Evolutionary conservation across 1,284 basidiomycete genomes (phyloP), one percentile per base, ranked within the genome.

Genomic region (Omphalotus olearius): DNA sequence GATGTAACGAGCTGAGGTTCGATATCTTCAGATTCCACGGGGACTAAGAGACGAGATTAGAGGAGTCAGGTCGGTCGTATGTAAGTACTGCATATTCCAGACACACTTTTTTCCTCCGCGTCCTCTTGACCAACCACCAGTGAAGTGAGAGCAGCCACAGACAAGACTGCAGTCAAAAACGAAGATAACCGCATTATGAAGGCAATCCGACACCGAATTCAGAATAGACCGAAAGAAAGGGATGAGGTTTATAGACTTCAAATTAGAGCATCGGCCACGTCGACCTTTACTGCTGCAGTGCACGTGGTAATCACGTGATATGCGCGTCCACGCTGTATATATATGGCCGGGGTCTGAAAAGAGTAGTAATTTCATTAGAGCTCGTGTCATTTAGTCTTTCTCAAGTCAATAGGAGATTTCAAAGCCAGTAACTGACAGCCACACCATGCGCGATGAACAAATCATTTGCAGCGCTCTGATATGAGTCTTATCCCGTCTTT

Each of bases 1-100:
- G 78, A 70, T 28, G 83, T 81, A 50, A 77, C 57, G 50, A 94
- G 26, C 16, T 41, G 36, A 41, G 30, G 44, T 37, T 47, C 51
- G 7, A 17, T 16, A n/a, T 47, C 51, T 38, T 52, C 51, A 14
- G 16, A 17, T 25, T 51, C 51, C 23, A 47, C 16, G 11, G 36
- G 26, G 17, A 52, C 51, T 52, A 39, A n/a, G n/a, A 10, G 17
- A 4, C 23, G 23, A 23, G 23, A 43, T 23, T 33, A 33, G 13
- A 28, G 26, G 26, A 13, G 30, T 33, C 30, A 33, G 30, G 7
- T 33, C 30, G 30, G 30, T 33, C 7, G 30, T 33, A 13, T 33
- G 30, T 33, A 9, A 33, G 23, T 23, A 23, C 23, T 33, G 3
- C 30, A 33, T 33, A 4, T 33, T 39, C 35, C 20, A 28, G 6